A percentile compares a stretch with the other conserved stretches of the same genome.
phyloP scores from a whole-genome alignment of 1,284 basidiomycete species.

The Tremellales sp. region DNA sequence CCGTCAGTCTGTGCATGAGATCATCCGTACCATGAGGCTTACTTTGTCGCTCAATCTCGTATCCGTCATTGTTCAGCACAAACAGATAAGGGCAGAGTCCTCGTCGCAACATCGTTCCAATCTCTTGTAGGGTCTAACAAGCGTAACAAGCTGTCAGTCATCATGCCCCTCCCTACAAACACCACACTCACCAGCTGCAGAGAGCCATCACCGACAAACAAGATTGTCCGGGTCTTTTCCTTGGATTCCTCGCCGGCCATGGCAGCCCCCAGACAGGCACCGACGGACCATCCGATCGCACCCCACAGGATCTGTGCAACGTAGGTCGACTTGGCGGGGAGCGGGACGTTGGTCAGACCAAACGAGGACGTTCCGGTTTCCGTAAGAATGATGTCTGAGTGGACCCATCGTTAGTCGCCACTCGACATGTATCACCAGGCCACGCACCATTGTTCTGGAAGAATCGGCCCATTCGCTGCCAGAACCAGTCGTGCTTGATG shows the following conservation, averaged over 20 bases:
- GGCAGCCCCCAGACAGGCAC: conserved; percentile 48
- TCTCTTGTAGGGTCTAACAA: conserved; percentile 49
- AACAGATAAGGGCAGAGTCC: conserved; percentile 50
- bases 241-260: conserved; percentile 68
- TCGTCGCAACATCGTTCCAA: conserved; percentile 52
- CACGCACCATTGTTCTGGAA: conserved; percentile 60
- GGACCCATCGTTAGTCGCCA: conserved; percentile 1
- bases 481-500: conserved; percentile 75
- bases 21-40: conserved; percentile 50
- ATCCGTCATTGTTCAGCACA: conserved; percentile 84
- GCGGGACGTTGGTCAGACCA: conserved; percentile 68
- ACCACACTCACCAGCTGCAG: conserved; percentile 50
- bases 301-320: conserved; percentile 60
- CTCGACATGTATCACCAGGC: neutral
- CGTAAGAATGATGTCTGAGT: conserved; percentile 65
- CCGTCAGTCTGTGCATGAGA: conserved; percentile 8
- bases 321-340: conserved; percentile 64
- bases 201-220: conserved; percentile 70
- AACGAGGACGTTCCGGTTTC: conserved; percentile 70
- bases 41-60: conserved; percentile 78
- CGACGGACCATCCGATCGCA: conserved; percentile 54
- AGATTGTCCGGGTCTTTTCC: conserved; percentile 62
- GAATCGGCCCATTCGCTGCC: conserved; percentile 77
- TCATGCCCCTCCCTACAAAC: neutral
- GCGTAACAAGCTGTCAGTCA: conserved; percentile 4